phyloP scores from a whole-genome alignment of 768 basidiomycete genomes.

The Lyophyllum atratum region DNA sequence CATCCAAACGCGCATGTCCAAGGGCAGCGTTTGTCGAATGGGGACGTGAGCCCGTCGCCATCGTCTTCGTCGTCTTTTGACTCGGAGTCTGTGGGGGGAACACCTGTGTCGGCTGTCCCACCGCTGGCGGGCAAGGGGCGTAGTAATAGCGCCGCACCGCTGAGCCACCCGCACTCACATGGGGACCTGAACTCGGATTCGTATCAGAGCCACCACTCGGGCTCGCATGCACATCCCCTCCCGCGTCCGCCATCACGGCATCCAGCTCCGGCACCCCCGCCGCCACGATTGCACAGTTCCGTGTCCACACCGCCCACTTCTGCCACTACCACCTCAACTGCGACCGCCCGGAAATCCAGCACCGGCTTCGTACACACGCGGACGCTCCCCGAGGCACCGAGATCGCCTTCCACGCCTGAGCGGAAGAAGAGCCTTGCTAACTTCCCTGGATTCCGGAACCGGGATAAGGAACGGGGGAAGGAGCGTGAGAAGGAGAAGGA shows the following conservation, averaged over 20 bases:
- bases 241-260: slow-evolving; percentile 9
- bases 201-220: slow-evolving; percentile 2
- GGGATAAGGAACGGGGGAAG: slow-evolving; percentile 9
- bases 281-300: slow-evolving; percentile 9
- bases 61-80: slow-evolving; percentile 14
- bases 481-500: slow-evolving; percentile 9
- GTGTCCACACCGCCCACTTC: slow-evolving; percentile 9
- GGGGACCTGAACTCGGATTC: not conserved
- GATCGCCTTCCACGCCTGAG: not conserved
- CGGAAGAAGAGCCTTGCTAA: slow-evolving; percentile 15
- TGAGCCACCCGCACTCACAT: not conserved
- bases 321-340: not conserved
- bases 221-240: slow-evolving; percentile 19
- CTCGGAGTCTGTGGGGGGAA: not conserved
- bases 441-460: slow-evolving; percentile 6
- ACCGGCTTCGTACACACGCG: not conserved
- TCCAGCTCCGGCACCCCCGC: slow-evolving; percentile 9
- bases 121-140: not conserved
- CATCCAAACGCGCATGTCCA: not conserved
- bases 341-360: not conserved
- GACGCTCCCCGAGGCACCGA: slow-evolving; percentile 1
- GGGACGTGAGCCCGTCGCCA: slow-evolving; percentile 9
- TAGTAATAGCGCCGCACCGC: not conserved
- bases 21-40: not conserved
- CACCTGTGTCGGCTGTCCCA: not conserved